A percentile compares a stretch with the other conserved stretches of the same genome.
phyloP scores from a whole-genome alignment of 306 rosid genomes.

The Acmispon strigosus region DNA sequence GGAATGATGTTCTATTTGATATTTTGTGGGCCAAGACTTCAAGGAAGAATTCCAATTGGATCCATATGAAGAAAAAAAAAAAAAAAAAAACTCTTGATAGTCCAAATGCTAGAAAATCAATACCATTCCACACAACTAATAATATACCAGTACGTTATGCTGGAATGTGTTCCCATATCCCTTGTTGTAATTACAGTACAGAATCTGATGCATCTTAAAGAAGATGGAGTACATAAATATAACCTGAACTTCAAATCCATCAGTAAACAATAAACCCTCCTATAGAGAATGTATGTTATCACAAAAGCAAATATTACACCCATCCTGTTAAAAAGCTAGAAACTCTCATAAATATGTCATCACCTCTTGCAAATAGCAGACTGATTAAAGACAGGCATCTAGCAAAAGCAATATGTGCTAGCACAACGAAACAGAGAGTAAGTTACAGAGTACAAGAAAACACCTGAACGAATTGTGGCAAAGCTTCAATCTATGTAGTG shows the following conservation, averaged over 20 bases:
- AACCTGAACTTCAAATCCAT: background rate
- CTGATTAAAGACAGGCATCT: background rate
- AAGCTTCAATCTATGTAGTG: conserved; percentile 53
- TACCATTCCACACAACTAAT: too few species aligned
- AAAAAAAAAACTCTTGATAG: too few species aligned
- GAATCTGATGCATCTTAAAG: too few species aligned
- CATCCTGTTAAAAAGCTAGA: background rate
- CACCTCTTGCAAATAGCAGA: background rate
- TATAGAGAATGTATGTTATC: background rate
- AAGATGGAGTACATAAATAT: background rate
- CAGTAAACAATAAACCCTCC: background rate
- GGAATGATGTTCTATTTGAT: background rate
- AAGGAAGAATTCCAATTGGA: background rate
- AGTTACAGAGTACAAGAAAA: background rate
- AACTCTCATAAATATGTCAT: background rate
- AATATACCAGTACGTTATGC: too few species aligned
- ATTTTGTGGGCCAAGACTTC: background rate
- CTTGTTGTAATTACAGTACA: too few species aligned
- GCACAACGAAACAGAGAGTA: background rate
- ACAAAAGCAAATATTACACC: background rate
- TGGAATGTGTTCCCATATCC: too few species aligned
- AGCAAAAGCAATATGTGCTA: background rate
- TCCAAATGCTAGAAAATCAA: too few species aligned
- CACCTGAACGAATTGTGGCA: conserved; percentile 69
- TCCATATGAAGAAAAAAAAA: background rate